phyloP scores from a whole-genome alignment of 2,329 filamentous ascomycete species.

The Teratosphaeriaceae sp. region DNA sequence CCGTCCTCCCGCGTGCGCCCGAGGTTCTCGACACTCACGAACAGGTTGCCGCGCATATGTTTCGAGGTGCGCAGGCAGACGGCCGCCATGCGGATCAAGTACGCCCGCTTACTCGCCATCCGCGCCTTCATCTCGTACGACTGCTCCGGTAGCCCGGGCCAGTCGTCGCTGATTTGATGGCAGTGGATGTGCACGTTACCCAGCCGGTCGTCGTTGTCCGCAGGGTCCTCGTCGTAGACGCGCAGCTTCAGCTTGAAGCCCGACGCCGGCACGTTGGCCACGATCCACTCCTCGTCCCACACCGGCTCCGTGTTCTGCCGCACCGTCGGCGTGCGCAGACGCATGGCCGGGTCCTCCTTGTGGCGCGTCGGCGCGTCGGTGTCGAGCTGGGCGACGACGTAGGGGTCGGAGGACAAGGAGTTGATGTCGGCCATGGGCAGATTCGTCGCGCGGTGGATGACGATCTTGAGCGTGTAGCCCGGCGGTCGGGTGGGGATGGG shows the following conservation, averaged over 20 bases:
- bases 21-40: slow-evolving; percentile 69
- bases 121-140: slow-evolving; percentile 72
- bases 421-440: slow-evolving; percentile 76
- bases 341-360: slow-evolving; percentile 75
- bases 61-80: slow-evolving; percentile 54
- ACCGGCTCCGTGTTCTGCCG: slow-evolving; percentile 64
- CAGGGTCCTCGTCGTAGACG: slow-evolving; percentile 83
- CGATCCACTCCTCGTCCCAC: slow-evolving; percentile 82
- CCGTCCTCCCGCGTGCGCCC: slow-evolving; percentile 61
- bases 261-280: slow-evolving; percentile 74
- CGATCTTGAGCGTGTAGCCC: slow-evolving; percentile 80
- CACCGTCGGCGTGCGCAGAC: slow-evolving; percentile 69
- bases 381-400: slow-evolving; percentile 67
- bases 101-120: slow-evolving; percentile 80
- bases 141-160: slow-evolving; percentile 60
- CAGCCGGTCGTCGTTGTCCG: slow-evolving; percentile 78
- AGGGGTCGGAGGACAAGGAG: slow-evolving; percentile 76
- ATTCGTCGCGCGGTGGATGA: slow-evolving; percentile 72
- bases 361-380: slow-evolving; percentile 66
- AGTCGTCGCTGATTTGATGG: slow-evolving; percentile 53
- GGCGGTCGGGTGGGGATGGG: slow-evolving; percentile 63
- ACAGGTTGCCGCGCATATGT: slow-evolving; percentile 64
- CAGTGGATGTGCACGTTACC: slow-evolving; percentile 75
- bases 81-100: slow-evolving; percentile 63
- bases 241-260: slow-evolving; percentile 82